A percentile compares a stretch with the other conserved stretches of the same genome.
phyloP scores from a whole-genome alignment of 2,329 filamentous ascomycete genomes.

The Diaporthe vexans region DNA sequence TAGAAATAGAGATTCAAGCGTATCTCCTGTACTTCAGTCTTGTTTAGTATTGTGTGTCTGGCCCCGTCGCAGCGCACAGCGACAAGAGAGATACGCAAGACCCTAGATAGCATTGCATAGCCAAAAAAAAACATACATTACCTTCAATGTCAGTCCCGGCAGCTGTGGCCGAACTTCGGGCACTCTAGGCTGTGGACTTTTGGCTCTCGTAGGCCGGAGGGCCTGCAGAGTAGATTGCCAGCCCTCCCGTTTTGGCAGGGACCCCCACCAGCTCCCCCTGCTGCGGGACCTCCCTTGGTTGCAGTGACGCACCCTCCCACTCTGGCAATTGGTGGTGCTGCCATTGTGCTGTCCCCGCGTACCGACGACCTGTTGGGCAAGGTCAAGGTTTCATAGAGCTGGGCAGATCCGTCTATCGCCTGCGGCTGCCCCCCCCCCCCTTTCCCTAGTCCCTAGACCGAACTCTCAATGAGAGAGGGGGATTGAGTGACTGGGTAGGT shows the following conservation, averaged over 20 bases:
- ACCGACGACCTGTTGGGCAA: slow-evolving; percentile 28
- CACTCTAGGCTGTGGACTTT: background rate
- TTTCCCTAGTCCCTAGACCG: no score
- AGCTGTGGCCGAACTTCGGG: background rate
- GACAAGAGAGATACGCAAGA: background rate
- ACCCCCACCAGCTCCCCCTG: slow-evolving; percentile 31
- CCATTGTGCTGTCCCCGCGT: slow-evolving; percentile 9
- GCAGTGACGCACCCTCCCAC: slow-evolving; percentile 13
- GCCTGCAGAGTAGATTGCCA: slow-evolving; percentile 10
- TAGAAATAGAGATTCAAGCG: background rate
- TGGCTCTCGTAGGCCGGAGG: background rate
- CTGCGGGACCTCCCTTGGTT: slow-evolving; percentile 30
- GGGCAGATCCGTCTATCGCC: background rate
- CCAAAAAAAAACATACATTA: background rate
- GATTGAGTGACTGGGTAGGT: no score
- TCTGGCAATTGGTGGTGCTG: background rate
- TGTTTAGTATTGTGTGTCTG: background rate
- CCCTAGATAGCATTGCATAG: background rate
- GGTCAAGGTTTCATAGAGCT: slow-evolving; percentile 30
- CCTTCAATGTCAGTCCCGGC: background rate
- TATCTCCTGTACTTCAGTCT: background rate
- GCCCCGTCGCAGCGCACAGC: background rate
- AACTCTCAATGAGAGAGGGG: background rate
- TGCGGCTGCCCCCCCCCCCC: background rate
- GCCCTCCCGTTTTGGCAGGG: slow-evolving; percentile 4